Percentiles rank a stretch among this genome's conserved stretches.
These are phyloP conservation scores for Groenewaldozyma sp. DNA, from an alignment of 1,139 yeast genomes.

Conservation along the genomic window DNA sequence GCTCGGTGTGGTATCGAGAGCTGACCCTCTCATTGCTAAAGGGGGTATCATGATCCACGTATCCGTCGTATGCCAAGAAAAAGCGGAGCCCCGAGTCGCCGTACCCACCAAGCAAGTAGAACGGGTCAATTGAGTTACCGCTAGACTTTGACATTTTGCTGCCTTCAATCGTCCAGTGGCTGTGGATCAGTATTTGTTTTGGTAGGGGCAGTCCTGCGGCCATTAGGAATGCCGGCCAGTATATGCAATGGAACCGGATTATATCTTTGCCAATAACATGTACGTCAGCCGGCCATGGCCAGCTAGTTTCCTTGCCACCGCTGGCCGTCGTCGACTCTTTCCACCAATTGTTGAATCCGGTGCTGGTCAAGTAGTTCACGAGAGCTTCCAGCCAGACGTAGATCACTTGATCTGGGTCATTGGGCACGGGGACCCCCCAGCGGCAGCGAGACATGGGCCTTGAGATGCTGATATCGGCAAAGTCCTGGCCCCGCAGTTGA, in stretches of 20 bases:
- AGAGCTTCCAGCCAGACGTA: constrained; percentile 98
- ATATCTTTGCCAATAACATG: constrained; percentile 93
- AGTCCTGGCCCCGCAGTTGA: constrained; percentile 40
- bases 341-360: constrained; percentile 58
- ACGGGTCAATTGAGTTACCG: constrained; percentile 95
- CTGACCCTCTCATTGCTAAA: constrained; percentile 54
- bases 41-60: constrained; percentile 68
- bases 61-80: constrained; percentile 69
- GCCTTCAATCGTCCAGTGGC: constrained; percentile 91
- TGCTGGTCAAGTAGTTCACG: constrained; percentile 69
- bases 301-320: constrained; percentile 19
- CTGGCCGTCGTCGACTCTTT: constrained; percentile 7
- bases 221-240: constrained; percentile 89
- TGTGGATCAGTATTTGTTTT: constrained; percentile 70
- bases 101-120: constrained; percentile 41
- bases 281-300: constrained; percentile 64
- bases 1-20: constrained; percentile 47
- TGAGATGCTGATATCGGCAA: constrained; percentile 72
- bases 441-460: constrained; percentile 66
- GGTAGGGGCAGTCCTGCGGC: constrained; percentile 75
- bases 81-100: constrained; percentile 71
- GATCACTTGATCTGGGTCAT: constrained; percentile 64
- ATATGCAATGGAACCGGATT: constrained; percentile 71
- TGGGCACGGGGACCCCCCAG: constrained; percentile 92
- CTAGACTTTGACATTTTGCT: constrained; percentile 86